Evolutionary conservation across 805 yeast species (phyloP), one percentile per base, ranked within the genome.

Genomic region (Cyberlindnera misumaiensis): DNA sequence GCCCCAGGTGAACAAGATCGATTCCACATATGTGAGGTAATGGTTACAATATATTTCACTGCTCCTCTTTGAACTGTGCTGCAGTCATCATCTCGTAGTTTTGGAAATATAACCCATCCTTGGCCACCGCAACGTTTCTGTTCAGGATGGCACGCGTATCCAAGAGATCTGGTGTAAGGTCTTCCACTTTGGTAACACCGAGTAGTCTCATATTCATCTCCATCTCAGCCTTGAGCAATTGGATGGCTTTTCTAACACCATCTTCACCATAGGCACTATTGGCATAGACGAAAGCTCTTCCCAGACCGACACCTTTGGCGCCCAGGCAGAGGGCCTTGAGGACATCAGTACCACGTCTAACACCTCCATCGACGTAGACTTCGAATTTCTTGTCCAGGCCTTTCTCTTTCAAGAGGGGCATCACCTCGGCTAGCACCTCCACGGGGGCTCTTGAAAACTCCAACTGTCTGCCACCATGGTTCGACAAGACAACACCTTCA

Each of bases 381-480:
- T 78, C 81, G 40, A 83, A 62, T 20, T 65, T 60, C 32, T 73
- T 68, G 35, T 68, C 69, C 26, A 75, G 49, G 10, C 72, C 71
- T 37, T 62, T 64, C 38, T 65, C 64, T 35, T 63, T 64, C 40
- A 79, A 58, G 4, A 67, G 50, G 6, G 77, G 79, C 68, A 73
- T 73, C 3, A 78, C 72, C 44, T 84, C 95, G 4, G 83, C 83
- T 35, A 87, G 63, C 4, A 83, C 75, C 56, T 80, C 84, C 27
- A 87, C 67, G 2, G 89, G 83, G 0, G 95, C 77, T n/a, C 84
- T 72, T 1, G 95, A 69, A 52, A 75, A 83, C 60, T 87, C 96
- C 40, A 87, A 64, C 60, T 86, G 95, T 44, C 96, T 68, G 30
- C 96, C 95, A 43, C 96, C 96, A 61, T 86, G 96, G 56, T 86